phyloP scores from a whole-genome alignment of 2,329 filamentous ascomycete species.

The Nothophoma quercina region DNA sequence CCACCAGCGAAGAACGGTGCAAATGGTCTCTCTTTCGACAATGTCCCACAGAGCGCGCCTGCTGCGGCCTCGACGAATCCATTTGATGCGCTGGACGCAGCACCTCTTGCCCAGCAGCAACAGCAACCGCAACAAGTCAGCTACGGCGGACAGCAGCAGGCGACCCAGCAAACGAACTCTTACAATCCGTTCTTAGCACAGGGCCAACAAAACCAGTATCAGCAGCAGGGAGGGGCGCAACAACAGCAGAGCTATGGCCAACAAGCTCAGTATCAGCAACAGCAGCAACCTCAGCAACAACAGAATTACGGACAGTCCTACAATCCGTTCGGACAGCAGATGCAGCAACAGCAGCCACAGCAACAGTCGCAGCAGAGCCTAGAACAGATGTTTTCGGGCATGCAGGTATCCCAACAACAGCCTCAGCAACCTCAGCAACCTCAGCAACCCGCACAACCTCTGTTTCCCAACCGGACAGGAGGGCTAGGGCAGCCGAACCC shows the following conservation, averaged over 20 bases:
- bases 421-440: conserved; percentile 53
- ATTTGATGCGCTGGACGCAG: conserved; percentile 54
- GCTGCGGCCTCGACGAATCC: conserved; percentile 48
- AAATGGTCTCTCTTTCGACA: conserved; percentile 56
- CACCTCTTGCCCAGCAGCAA: conserved; percentile 31
- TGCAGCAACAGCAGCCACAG: conserved; percentile 25
- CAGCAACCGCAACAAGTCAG: conserved; percentile 45
- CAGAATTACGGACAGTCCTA: conserved; percentile 14
- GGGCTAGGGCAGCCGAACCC: conserved; percentile 58
- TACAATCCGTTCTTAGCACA: conserved; percentile 74
- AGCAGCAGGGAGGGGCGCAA: conserved; percentile 28
- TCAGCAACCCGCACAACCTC: conserved; percentile 45
- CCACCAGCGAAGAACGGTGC: conserved; percentile 58
- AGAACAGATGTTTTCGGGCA: conserved; percentile 75
- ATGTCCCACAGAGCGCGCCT: conserved; percentile 39
- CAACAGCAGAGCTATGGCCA: conserved; percentile 30
- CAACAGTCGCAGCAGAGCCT: conserved; percentile 51
- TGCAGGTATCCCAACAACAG: conserved; percentile 65
- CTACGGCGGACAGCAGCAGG: conserved; percentile 33
- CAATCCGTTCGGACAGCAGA: conserved; percentile 31
- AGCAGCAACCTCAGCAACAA: conserved; percentile 17
- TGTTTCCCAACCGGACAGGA: conserved; percentile 80
- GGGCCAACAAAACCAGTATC: conserved; percentile 38
- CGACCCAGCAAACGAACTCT: conserved; percentile 51
- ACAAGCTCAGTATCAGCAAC: conserved; percentile 23